Evolutionary conservation across 2,329 filamentous ascomycete species (phyloP), one percentile per base, ranked within the genome.

Genomic region (Fusarium secorum): DNA sequence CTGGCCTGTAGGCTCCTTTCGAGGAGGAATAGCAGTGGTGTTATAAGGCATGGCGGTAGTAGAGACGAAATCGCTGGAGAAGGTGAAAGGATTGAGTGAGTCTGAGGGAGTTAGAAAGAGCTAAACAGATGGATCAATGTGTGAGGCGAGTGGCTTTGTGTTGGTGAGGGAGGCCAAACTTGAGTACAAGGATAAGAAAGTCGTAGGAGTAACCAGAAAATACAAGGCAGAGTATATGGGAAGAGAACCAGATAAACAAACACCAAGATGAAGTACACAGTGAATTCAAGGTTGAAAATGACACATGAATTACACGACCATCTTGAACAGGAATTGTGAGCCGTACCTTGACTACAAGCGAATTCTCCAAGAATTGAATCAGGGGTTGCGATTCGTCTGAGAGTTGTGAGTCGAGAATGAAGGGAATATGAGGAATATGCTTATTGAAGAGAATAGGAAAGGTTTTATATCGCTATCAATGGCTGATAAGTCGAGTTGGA

Each of bases 1-100:
- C 72, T 94, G 91, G 73, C 95, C 95, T 5, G 93, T 97, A 48
- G 93, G 88, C 81, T 97, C 94, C 79, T 93, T 91, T 66, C 91
- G 85, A 41, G 92, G 93, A 72, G 91, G 88, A 61, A 96, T 96
- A 22, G 93, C 91, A 7, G 90, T 90, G 73, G 93, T 95, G 82
- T 97, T 97, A 84, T 96, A 95, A 30, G 95, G 93, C 95, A 98
- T 98, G 53, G 22, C 81, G 35, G 11, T 17, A 44, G 13, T 18
- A 28, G 32, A 46, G 22, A 62, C 35, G 20, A 33, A 15, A 28
- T 33, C 32, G 39, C 44, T 15, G 18, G 36, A 24, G 5, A 54
- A 4, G 24, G 3, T 7, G 33, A 30, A 33, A 32, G 38, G 35
- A 35, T 15, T 9, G 22, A 39, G 17, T 15, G 26, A 59, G 46